Percentiles rank a stretch among this genome's conserved stretches.
These are phyloP conservation scores for Isabelozyma pseudorhagii DNA, from an alignment of 805 yeast genomes.

Conservation along the genomic window DNA sequence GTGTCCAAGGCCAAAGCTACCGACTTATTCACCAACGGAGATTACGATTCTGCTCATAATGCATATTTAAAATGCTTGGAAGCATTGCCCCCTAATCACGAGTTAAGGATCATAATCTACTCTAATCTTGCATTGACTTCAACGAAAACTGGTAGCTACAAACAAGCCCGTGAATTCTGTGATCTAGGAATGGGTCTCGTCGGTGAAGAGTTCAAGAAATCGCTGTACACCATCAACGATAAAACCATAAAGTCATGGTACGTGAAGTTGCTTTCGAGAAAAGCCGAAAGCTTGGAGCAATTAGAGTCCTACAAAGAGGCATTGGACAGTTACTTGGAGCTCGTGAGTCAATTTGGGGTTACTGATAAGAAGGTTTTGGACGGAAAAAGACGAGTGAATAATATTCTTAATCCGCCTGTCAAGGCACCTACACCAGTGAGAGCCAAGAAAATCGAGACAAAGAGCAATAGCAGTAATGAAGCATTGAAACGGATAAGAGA, in stretches of 20 bases:
- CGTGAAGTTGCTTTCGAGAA: conserved; percentile 62
- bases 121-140: conserved; percentile 71
- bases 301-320: conserved; percentile 69
- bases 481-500: conserved; percentile 46
- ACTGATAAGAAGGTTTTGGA: conserved; percentile 65
- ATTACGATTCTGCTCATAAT: conserved; percentile 63
- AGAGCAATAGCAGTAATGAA: conserved; percentile 4
- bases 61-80: conserved; percentile 51
- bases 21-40: conserved; percentile 73
- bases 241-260: conserved; percentile 67
- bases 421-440: conserved; percentile 8
- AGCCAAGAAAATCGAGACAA: conserved; percentile 5
- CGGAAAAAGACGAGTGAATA: conserved; percentile 76
- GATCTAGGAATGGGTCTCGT: conserved; percentile 45
- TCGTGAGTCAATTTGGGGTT: conserved; percentile 63
- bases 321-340: conserved; percentile 52
- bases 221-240: conserved; percentile 35
- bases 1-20: conserved; percentile 56
- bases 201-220: conserved; percentile 22
- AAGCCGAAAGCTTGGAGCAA: conserved; percentile 84
- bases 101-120: conserved; percentile 59
- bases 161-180: conserved; percentile 45
- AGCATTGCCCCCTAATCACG: conserved; percentile 61
- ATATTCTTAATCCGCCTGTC: conserved; percentile 54
- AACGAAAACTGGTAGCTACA: conserved; percentile 68